Evolutionary conservation across 306 rosid genomes (phyloP).

Genomic region (Pterocarpus santalinus): DNA sequence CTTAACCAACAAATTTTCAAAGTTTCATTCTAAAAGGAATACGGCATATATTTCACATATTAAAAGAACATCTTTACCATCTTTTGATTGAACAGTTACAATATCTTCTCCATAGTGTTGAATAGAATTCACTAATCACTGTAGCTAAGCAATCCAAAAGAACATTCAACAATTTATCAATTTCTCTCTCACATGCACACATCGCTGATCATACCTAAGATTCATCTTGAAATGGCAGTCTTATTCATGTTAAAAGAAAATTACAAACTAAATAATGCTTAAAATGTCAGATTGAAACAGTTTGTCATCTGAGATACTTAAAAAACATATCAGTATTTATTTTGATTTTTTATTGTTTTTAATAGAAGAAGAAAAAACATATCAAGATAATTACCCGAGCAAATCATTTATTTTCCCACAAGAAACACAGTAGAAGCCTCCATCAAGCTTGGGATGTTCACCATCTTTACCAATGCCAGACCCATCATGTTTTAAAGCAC

Average conservation of each 20-base stretch:
- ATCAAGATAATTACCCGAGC: slow-evolving; percentile 73
- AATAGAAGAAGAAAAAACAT: not conserved
- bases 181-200: slow-evolving; percentile 3
- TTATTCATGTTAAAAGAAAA: slow-evolving; percentile 10
- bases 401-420: slow-evolving; percentile 91
- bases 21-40: slow-evolving; percentile 28
- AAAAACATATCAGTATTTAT: not conserved
- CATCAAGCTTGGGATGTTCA: slow-evolving; percentile 66
- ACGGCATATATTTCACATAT: slow-evolving; percentile 2
- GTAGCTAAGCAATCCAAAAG: slow-evolving; percentile 34
- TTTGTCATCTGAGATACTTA: slow-evolving; percentile 29
- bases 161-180: slow-evolving; percentile 33
- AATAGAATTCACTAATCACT: slow-evolving; percentile 27
- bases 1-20: slow-evolving; percentile 30
- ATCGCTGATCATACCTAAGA: slow-evolving; percentile 28
- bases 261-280: slow-evolving; percentile 16
- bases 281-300: slow-evolving; percentile 16
- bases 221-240: slow-evolving; percentile 20
- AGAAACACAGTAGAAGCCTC: slow-evolving; percentile 82
- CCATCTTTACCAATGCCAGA: slow-evolving; percentile 75
- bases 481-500: slow-evolving; percentile 78
- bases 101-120: slow-evolving; percentile 12
- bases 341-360: no score
- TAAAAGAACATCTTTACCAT: slow-evolving; percentile 37
- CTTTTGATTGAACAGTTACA: slow-evolving; percentile 32